Base-by-base conservation (phyloP, 2,329 filamentous ascomycete genomes). In the Arthrobotrys entomopaga region DNA sequence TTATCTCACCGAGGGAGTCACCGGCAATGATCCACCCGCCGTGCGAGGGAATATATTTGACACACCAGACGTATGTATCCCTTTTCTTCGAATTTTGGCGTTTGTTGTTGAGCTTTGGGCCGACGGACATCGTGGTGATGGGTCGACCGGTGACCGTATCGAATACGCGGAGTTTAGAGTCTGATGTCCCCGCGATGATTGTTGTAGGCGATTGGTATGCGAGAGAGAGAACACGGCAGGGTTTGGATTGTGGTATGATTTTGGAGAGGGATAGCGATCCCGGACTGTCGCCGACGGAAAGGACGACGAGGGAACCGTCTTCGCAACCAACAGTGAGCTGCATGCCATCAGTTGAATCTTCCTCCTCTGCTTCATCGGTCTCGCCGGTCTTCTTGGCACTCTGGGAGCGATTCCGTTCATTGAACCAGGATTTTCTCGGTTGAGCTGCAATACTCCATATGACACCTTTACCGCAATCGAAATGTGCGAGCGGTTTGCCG, bases 371-470 rank as follows among this genome's bases (percentile, higher is more conserved):
- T 59, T 79, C 75, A 67, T 81, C 82, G 53, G 78, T 79, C 40
- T 76, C 65, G 1, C 67, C 70, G 5, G 64, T 71, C 40, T 63
- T 43, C 73, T 81, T 79, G 29, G 78, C 65, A 8, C 77, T 73
- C 76, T 81, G 76, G 80, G 79, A 24, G 79, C 80, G 29, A 80
- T 72, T 70, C 84, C 82, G 81, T 82, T 83, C 46, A n/a, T 49
- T 48, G n/a, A 74, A 74, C 50, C 58, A 63, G 6, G 63, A 57
- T 15, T 74, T 67, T 77, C 85, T 84, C 2, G 94, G 95, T 82
- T 97, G 94, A 13, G 90, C 91, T 70, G 91, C 92, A 79, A 99
- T 87, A 82, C 94, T 98, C 95, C 95, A 99, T 75, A 98, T 94
- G 80, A 97, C 93, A 77, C 93, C 93, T 81, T 96, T 92, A 81